These are phyloP conservation scores for Xylariaceae sp. DNA, from an alignment of 2,329 filamentous ascomycete genomes.

Conservation along the genomic window DNA sequence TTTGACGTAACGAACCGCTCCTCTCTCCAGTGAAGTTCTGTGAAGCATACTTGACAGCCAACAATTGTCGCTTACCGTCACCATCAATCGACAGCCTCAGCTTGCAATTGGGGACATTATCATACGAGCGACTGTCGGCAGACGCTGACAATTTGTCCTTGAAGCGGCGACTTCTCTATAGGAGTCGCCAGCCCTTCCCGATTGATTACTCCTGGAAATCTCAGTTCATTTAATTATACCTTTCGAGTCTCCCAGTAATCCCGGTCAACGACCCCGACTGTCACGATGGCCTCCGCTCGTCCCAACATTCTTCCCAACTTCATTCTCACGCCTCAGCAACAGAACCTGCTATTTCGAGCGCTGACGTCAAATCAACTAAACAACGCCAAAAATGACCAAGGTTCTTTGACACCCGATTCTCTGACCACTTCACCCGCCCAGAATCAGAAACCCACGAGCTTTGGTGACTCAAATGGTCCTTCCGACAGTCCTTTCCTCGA, in stretches of 20 bases:
- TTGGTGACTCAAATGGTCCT: constrained; percentile 56
- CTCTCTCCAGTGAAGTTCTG: background rate
- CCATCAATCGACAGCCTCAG: background rate
- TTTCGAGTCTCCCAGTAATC: constrained; percentile 7
- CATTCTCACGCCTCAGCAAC: constrained; percentile 77
- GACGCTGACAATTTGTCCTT: constrained; percentile 18
- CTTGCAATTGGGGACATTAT: constrained; percentile 8
- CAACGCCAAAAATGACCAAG: constrained; percentile 45
- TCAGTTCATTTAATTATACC: background rate
- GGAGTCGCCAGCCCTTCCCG: constrained; percentile 23
- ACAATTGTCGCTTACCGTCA: background rate
- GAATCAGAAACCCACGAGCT: constrained; percentile 48
- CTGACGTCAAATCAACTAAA: constrained; percentile 71
- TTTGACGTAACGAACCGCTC: constrained; percentile 8
- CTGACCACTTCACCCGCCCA: constrained; percentile 58
- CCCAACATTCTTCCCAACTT: constrained; percentile 60
- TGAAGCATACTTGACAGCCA: background rate
- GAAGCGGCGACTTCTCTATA: constrained; percentile 31
- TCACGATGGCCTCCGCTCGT: constrained; percentile 59
- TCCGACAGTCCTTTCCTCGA: constrained; percentile 85
- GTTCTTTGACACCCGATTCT: constrained; percentile 56
- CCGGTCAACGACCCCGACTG: constrained; percentile 16
- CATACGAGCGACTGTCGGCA: constrained; percentile 14
- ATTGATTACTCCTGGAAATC: background rate
- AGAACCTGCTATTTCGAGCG: constrained; percentile 76